phyloP scores from a whole-genome alignment of 2,329 filamentous ascomycete species.

The Aspergillus niger region DNA sequence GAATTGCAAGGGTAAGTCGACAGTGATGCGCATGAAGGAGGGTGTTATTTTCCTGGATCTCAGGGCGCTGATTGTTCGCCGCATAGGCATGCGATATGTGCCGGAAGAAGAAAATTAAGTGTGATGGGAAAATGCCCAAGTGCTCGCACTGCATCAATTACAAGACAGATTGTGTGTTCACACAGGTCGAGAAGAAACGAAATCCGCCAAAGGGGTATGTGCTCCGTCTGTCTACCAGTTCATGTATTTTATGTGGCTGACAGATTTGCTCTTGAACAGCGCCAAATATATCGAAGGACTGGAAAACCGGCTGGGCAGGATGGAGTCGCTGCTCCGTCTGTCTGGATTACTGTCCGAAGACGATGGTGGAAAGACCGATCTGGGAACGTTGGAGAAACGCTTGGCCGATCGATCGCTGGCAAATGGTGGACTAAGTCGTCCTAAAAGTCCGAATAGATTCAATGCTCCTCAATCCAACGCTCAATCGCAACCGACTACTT shows the following conservation, averaged over 20 bases:
- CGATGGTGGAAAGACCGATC: constrained; percentile 80
- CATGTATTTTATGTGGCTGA: constrained; percentile 14
- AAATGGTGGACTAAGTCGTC: constrained; percentile 36
- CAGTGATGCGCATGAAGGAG: not conserved
- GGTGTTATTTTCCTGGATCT: not conserved
- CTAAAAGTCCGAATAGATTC: constrained; percentile 36
- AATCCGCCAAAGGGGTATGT: constrained; percentile 91
- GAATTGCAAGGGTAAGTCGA: constrained; percentile 76
- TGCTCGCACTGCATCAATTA: constrained; percentile 97
- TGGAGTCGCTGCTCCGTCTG: constrained; percentile 87
- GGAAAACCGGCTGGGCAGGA: constrained; percentile 90
- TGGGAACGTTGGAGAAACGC: constrained; percentile 83
- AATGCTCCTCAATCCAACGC: constrained; percentile 29
- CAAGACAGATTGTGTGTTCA: constrained; percentile 97
- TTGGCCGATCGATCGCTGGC: constrained; percentile 54
- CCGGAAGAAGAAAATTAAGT: constrained; percentile 91
- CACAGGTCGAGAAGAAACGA: constrained; percentile 97
- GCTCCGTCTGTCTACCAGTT: too few species aligned
- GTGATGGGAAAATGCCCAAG: constrained; percentile 90
- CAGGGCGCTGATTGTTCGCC: constrained; percentile 12
- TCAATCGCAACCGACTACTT: constrained; percentile 33
- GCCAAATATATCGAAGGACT: constrained; percentile 98
- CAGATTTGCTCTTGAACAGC: constrained; percentile 47
- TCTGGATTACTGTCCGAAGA: constrained; percentile 86
- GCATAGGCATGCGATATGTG: constrained; percentile 90